These are phyloP conservation scores for Sordariomycetes sp. DNA, from an alignment of 2,329 filamentous ascomycete genomes.

Conservation along the genomic window DNA sequence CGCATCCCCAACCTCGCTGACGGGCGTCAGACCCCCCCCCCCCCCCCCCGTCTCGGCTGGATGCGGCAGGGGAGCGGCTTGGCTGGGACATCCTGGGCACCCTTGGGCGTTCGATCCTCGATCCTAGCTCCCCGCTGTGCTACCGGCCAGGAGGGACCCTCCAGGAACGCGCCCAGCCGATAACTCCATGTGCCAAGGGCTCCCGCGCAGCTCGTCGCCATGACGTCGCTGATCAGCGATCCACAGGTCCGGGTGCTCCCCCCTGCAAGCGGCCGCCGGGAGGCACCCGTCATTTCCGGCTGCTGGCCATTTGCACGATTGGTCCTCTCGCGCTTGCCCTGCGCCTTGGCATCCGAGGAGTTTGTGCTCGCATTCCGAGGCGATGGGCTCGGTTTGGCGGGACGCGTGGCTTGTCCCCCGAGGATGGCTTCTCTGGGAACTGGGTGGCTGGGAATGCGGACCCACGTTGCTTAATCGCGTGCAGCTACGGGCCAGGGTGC, in stretches of 20 bases:
- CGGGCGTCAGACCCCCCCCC: no score
- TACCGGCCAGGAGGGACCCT: not conserved
- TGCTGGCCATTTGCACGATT: no score
- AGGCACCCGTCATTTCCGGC: not conserved
- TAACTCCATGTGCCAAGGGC: not conserved
- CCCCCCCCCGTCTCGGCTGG: not conserved
- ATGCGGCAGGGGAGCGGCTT: no score
- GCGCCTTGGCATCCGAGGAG: no score
- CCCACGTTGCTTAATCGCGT: no score
- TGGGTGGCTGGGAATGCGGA: no score
- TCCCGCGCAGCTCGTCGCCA: not conserved
- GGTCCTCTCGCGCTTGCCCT: no score
- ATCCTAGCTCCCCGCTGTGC: not conserved
- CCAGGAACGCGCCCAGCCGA: not conserved
- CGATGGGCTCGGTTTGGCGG: no score
- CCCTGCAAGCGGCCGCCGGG: not conserved
- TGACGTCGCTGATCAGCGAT: not conserved
- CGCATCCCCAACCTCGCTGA: not conserved
- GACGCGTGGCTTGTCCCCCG: no score
- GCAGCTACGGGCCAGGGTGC: no score
- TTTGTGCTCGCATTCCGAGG: no score
- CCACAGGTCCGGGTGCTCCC: not conserved
- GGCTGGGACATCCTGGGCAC: not conserved
- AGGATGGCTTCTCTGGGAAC: no score
- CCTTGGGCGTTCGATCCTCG: not conserved